Evolutionary conservation across 768 basidiomycete species (phyloP).

Genomic region (Boletus vinaceobasis): DNA sequence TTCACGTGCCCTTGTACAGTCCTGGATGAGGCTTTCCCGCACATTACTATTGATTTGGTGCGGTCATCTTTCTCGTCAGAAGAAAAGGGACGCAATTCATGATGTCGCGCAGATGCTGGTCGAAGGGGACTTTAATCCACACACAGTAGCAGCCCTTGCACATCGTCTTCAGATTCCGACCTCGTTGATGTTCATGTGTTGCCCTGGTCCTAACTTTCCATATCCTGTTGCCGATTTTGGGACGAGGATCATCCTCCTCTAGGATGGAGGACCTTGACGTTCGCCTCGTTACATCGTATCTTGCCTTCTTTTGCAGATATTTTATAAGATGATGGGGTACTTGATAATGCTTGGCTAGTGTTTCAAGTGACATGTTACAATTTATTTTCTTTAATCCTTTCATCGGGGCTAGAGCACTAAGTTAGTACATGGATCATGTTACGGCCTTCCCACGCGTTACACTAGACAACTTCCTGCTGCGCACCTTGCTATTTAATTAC

Average conservation of each 20-base stretch:
- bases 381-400: too few relatives aligned
- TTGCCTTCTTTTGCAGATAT: background rate
- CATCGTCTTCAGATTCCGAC: constrained; percentile 47
- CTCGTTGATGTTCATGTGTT: constrained; percentile 61
- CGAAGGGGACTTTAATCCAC: constrained; percentile 41
- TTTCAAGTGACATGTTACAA: too few relatives aligned
- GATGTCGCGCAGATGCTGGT: constrained; percentile 41
- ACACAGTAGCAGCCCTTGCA: constrained; percentile 47
- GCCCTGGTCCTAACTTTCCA: constrained; percentile 46
- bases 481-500: too few relatives aligned
- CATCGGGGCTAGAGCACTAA: too few relatives aligned
- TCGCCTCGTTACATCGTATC: too few relatives aligned
- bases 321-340: background rate
- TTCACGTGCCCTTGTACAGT: constrained; percentile 30
- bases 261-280: too few relatives aligned
- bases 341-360: too few relatives aligned
- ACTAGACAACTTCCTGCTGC: background rate
- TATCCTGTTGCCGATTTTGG: constrained; percentile 49
- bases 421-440: too few relatives aligned
- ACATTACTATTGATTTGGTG: constrained; percentile 61
- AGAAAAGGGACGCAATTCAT: background rate
- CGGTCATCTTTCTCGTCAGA: constrained; percentile 3
- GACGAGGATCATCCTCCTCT: constrained; percentile 43
- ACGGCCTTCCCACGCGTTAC: background rate
- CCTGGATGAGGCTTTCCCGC: constrained; percentile 62